Conservation (phyloP, 2,329 filamentous ascomycete species). For the Corinectria fuckeliana region DNA sequence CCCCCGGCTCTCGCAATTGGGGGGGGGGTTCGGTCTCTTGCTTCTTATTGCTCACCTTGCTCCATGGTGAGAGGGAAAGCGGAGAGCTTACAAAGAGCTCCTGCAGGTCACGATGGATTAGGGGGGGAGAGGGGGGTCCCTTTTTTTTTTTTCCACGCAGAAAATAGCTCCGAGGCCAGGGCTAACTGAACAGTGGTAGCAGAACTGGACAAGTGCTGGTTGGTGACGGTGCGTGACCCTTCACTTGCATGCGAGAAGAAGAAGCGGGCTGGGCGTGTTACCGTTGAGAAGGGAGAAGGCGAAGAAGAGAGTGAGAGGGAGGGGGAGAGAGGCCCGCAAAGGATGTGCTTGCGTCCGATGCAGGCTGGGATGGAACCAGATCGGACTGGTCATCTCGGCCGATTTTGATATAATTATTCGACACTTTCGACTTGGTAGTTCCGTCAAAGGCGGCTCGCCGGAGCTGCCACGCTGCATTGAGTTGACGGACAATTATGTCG, state of each 20-base stretch:
- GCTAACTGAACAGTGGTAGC: background rate
- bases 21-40: background rate
- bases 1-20: background rate
- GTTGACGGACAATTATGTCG: slow-evolving; percentile 1
- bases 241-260: background rate
- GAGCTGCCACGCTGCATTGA: slow-evolving; percentile 9
- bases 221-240: background rate
- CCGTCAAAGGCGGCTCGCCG: background rate
- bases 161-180: slow-evolving; percentile 10
- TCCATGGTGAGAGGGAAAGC: slow-evolving; percentile 3
- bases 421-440: background rate
- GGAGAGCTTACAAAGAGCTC: background rate
- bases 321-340: background rate
- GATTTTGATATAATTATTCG: background rate
- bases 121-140: too few species aligned
- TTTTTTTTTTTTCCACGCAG: slow-evolving; percentile 11
- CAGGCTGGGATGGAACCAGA: slow-evolving; percentile 3
- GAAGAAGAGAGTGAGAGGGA: background rate
- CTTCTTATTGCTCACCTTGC: slow-evolving; percentile 1
- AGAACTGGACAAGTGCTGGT: background rate
- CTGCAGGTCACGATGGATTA: slow-evolving; percentile 10
- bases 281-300: background rate
- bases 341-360: slow-evolving; percentile 11
- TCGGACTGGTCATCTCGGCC: background rate
- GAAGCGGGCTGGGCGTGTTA: background rate